Percentiles rank a stretch among this genome's conserved stretches.
Conservation (phyloP, 2,329 filamentous ascomycete species). For the Beauveria asiatica region DNA sequence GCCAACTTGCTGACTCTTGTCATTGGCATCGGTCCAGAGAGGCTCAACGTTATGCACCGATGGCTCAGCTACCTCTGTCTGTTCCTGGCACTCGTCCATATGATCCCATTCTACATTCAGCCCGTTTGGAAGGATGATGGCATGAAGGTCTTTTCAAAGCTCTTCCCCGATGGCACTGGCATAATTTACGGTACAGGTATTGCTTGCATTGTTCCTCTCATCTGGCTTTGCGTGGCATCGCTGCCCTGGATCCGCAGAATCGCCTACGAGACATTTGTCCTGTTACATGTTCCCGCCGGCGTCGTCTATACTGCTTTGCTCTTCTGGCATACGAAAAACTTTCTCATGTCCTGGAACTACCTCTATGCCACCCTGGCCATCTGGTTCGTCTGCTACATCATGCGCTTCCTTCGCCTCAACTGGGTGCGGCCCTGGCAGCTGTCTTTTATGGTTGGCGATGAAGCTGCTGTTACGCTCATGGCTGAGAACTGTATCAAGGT, state of each 20-base stretch:
- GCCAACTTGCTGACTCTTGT: constrained; percentile 76
- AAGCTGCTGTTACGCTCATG: constrained; percentile 81
- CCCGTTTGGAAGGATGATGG: constrained; percentile 77
- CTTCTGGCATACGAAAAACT: constrained; percentile 96
- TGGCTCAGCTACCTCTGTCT: constrained; percentile 86
- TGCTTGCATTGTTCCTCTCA: constrained; percentile 70
- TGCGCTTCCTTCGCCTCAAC: constrained; percentile 78
- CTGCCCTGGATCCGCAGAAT: constrained; percentile 66
- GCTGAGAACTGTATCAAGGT: constrained; percentile 93
- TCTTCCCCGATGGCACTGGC: constrained; percentile 57
- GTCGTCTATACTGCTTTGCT: constrained; percentile 74
- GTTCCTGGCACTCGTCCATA: constrained; percentile 74
- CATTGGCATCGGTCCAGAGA: constrained; percentile 85
- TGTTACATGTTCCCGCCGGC: constrained; percentile 74
- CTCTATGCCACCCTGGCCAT: constrained; percentile 74
- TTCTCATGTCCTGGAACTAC: constrained; percentile 82
- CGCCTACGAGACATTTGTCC: constrained; percentile 79
- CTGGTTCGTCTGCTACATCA: constrained; percentile 64
- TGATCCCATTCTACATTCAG: constrained; percentile 81
- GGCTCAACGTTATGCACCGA: constrained; percentile 85
- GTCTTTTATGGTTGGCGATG: constrained; percentile 81
- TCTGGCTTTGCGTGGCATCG: constrained; percentile 78
- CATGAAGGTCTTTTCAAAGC: constrained; percentile 57
- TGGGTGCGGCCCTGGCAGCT: constrained; percentile 75
- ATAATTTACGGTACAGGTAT: constrained; percentile 80